phyloP scores from a whole-genome alignment of 164 flowering plant species.

The Annona squamosa region DNA sequence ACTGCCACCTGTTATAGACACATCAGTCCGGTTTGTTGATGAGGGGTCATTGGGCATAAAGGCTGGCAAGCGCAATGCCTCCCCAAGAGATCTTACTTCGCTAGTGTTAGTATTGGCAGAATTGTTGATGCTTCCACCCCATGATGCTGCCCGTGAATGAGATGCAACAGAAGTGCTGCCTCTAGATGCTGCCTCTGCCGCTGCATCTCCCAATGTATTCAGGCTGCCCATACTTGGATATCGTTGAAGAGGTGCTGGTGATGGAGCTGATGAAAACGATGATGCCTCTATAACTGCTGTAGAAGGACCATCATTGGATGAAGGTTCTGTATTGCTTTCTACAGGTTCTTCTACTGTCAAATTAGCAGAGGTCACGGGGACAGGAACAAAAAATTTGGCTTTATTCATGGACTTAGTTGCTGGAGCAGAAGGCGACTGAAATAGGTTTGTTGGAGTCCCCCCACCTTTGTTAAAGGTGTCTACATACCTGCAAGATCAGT shows the following conservation, averaged over 20 bases:
- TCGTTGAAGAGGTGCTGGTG: conserved; percentile 41
- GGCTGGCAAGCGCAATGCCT: conserved; percentile 30
- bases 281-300: conserved; percentile 25
- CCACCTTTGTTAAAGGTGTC: conserved; percentile 90
- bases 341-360: conserved; percentile 26
- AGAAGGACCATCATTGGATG: conserved; percentile 29
- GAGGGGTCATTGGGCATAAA: conserved; percentile 33
- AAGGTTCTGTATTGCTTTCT: conserved; percentile 27
- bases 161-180: conserved; percentile 26
- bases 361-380: conserved; percentile 35
- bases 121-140: conserved; percentile 66
- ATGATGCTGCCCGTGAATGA: conserved; percentile 68
- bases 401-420: conserved; percentile 43
- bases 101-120: conserved; percentile 13
- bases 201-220: conserved; percentile 13
- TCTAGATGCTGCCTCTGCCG: conserved; percentile 5
- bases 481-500: conserved; percentile 65
- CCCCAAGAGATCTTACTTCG: conserved; percentile 41
- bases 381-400: conserved; percentile 70
- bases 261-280: conserved; percentile 18
- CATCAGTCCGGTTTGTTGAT: conserved; percentile 2
- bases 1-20: conserved; percentile 22
- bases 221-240: conserved; percentile 70
- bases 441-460: conserved; percentile 44
- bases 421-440: conserved; percentile 67